Evolutionary conservation across 441 rosid genomes (phyloP).

Genomic region (Pelargonium citronellum): DNA sequence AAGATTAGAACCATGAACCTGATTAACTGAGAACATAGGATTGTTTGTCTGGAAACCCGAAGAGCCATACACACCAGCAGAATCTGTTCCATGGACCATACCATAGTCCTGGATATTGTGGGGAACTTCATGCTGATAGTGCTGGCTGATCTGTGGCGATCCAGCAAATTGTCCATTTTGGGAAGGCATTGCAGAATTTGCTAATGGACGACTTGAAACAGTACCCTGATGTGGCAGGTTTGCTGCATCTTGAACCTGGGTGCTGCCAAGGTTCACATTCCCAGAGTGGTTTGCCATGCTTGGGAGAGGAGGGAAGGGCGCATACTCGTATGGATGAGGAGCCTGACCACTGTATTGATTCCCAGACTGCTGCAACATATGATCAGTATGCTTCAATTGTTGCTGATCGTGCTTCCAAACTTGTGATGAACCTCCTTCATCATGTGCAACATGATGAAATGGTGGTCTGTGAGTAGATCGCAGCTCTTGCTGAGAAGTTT

Average conservation of each 20-base stretch:
- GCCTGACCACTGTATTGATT: slow-evolving; percentile 42
- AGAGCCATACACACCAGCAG: slow-evolving; percentile 38
- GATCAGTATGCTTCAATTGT: slow-evolving; percentile 37
- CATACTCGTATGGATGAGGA: slow-evolving; percentile 39
- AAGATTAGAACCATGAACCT: slow-evolving; percentile 39
- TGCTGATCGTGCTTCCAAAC: slow-evolving; percentile 48
- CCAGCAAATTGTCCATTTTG: slow-evolving; percentile 51
- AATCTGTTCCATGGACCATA: slow-evolving; percentile 40
- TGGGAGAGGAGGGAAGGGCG: slow-evolving; percentile 41
- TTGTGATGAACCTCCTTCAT: slow-evolving; percentile 40
- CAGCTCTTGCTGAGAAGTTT: slow-evolving; percentile 37
- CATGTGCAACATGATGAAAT: slow-evolving; percentile 31
- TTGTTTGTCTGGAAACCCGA: slow-evolving; percentile 38
- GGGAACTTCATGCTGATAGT: slow-evolving; percentile 47
- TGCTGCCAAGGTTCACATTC: slow-evolving; percentile 33
- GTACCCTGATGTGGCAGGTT: slow-evolving; percentile 42
- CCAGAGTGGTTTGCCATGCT: slow-evolving; percentile 36
- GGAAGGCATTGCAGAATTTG: slow-evolving; percentile 37
- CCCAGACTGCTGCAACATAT: slow-evolving; percentile 39
- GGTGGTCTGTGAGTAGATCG: slow-evolving; percentile 38
- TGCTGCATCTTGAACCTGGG: slow-evolving; percentile 46
- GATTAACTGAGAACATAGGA: slow-evolving; percentile 36
- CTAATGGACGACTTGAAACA: slow-evolving; percentile 34
- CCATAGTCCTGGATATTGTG: slow-evolving; percentile 34
- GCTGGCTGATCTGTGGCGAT: slow-evolving; percentile 51